Conservation (phyloP, 2,329 filamentous ascomycete genomes). For the Lasiodiplodia hormozganensis region DNA sequence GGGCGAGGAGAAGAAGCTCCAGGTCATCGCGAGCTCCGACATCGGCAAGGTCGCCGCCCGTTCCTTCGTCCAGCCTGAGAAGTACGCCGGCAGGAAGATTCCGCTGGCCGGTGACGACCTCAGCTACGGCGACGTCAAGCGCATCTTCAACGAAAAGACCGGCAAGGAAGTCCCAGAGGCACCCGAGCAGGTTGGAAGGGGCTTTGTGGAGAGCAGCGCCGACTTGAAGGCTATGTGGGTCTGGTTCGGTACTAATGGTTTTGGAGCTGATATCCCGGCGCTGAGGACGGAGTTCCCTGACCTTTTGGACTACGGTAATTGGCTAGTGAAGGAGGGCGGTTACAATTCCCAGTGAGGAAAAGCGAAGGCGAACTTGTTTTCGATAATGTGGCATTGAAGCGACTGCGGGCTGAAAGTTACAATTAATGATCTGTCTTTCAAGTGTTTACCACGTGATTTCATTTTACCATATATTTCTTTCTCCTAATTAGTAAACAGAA, state of each 20-base stretch:
- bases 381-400: not conserved
- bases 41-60: constrained; percentile 58
- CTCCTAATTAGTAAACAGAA: too few relatives aligned
- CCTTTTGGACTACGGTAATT: constrained; percentile 52
- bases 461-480: too few relatives aligned
- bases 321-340: constrained; percentile 54
- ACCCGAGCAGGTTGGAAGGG: constrained; percentile 44
- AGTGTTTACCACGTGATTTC: too few relatives aligned
- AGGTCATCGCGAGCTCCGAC: constrained; percentile 47
- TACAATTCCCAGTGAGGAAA: constrained; percentile 31
- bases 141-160: constrained; percentile 52
- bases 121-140: constrained; percentile 47
- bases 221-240: constrained; percentile 53
- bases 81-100: constrained; percentile 50
- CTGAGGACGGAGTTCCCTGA: constrained; percentile 50
- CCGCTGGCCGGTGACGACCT: constrained; percentile 59
- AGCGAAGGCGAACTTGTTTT: not conserved
- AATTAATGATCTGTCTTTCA: not conserved
- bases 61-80: constrained; percentile 52
- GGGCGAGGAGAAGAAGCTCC: constrained; percentile 41
- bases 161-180: constrained; percentile 50
- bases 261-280: constrained; percentile 50
- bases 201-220: constrained; percentile 46
- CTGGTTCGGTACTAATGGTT: constrained; percentile 56
- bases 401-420: not conserved